A percentile compares a stretch with the other conserved stretches of the same genome.
These are phyloP conservation scores for Sphaerostilbella broomeana DNA, from an alignment of 2,329 filamentous ascomycete species.

Conservation along the genomic window DNA sequence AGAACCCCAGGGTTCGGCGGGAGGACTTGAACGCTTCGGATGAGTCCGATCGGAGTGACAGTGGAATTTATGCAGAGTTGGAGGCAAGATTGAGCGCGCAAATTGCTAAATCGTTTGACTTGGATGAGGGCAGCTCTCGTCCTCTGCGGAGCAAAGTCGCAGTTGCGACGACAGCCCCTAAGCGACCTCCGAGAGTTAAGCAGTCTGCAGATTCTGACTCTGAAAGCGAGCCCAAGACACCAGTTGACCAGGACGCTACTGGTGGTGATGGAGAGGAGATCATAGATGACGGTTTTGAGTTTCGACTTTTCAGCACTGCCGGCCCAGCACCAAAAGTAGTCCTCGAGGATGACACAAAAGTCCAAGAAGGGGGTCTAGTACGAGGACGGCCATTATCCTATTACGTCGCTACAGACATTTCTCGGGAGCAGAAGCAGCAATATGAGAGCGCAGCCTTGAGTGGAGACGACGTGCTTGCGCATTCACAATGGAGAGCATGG, in stretches of 20 bases:
- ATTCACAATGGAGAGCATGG: constrained; percentile 43
- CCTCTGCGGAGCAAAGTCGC: constrained; percentile 13
- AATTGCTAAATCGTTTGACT: constrained; percentile 40
- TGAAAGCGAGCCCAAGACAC: constrained; percentile 5
- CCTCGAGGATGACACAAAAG: constrained; percentile 38
- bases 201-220: not conserved
- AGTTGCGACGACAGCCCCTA: not conserved
- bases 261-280: constrained; percentile 23
- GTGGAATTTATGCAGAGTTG: constrained; percentile 30
- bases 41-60: constrained; percentile 19
- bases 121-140: constrained; percentile 23
- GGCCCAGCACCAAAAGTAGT: constrained; percentile 43
- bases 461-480: constrained; percentile 43
- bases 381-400: constrained; percentile 38
- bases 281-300: constrained; percentile 33
- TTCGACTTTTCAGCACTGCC: constrained; percentile 50
- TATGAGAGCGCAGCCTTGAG: constrained; percentile 44
- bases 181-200: not conserved
- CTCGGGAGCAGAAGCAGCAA: constrained; percentile 29
- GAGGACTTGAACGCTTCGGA: constrained; percentile 43
- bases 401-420: constrained; percentile 40
- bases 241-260: constrained; percentile 1
- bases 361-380: constrained; percentile 30
- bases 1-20: constrained; percentile 42
- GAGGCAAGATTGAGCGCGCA: constrained; percentile 41